Evolutionary conservation across 176 grass and related monocot species (phyloP).

Genomic region (Typha latifolia): DNA sequence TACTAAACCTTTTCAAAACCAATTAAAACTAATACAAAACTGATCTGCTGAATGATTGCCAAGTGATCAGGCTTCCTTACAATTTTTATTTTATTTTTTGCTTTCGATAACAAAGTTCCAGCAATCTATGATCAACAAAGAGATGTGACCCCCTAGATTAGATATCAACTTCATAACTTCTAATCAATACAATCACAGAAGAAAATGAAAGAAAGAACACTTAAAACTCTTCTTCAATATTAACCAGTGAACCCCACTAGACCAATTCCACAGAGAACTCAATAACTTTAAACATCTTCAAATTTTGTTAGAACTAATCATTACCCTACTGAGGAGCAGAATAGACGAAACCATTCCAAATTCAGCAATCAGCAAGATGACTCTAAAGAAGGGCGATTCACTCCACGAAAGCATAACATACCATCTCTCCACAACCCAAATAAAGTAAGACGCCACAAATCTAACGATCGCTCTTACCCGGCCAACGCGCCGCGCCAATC

Average conservation of each 20-base stretch:
- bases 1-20: not conserved
- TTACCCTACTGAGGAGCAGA: no score
- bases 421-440: not conserved
- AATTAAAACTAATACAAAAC: not conserved
- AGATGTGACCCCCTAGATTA: not conserved
- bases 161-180: not conserved
- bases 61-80: not conserved
- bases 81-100: no score
- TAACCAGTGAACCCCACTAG: no score
- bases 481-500: not conserved
- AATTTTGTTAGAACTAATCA: no score
- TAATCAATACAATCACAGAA: not conserved
- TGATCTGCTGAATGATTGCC: not conserved
- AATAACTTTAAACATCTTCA: no score
- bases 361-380: not conserved
- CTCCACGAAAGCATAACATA: not conserved
- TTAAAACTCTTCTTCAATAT: no score
- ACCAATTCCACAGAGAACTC: no score
- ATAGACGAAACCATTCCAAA: not conserved
- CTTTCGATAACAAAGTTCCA: not conserved
- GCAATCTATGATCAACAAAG: not conserved
- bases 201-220: not conserved
- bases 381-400: not conserved
- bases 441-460: not conserved
- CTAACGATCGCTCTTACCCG: constrained; percentile 9